These are phyloP conservation scores for Stachybotrys chartarum DNA, from an alignment of 2,329 filamentous ascomycete species.

Conservation along the genomic window DNA sequence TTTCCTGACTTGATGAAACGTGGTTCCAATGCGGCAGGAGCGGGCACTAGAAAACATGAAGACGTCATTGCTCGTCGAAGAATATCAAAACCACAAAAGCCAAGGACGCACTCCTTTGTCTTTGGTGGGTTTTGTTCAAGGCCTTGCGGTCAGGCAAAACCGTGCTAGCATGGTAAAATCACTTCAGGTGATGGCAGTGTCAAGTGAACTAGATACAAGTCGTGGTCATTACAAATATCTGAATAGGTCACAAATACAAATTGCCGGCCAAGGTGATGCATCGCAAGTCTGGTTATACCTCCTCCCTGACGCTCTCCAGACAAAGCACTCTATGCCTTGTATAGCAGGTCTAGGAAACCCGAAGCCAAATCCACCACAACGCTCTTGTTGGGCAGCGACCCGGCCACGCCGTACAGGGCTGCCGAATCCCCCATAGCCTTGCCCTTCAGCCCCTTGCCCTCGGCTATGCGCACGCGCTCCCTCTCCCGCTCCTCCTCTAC, in stretches of 20 bases:
- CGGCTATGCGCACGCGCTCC: constrained; percentile 63
- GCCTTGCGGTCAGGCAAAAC: too few species aligned
- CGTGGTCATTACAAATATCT: too few species aligned
- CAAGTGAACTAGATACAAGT: too few species aligned
- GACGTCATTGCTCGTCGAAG: too few species aligned
- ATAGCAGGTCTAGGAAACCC: constrained; percentile 87
- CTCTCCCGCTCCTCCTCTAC: constrained; percentile 72
- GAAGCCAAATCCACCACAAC: constrained; percentile 85
- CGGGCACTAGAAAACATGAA: too few species aligned
- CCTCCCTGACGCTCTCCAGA: not conserved
- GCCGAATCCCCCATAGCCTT: constrained; percentile 72
- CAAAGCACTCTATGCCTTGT: constrained; percentile 62
- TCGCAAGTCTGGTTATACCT: not conserved
- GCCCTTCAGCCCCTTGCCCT: constrained; percentile 59
- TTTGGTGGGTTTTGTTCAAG: too few species aligned
- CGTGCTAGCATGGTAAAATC: too few species aligned
- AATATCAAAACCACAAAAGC: too few species aligned
- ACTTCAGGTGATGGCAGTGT: too few species aligned
- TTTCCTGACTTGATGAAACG: too few species aligned
- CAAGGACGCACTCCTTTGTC: too few species aligned
- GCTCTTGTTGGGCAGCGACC: constrained; percentile 90
- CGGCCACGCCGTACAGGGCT: constrained; percentile 90
- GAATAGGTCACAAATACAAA: not conserved
- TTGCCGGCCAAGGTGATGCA: not conserved
- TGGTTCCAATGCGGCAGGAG: too few species aligned